These are phyloP conservation scores for Entomortierella chlamydospora DNA, from an alignment of 192 early-diverging fungal genomes.

Conservation along the genomic window DNA sequence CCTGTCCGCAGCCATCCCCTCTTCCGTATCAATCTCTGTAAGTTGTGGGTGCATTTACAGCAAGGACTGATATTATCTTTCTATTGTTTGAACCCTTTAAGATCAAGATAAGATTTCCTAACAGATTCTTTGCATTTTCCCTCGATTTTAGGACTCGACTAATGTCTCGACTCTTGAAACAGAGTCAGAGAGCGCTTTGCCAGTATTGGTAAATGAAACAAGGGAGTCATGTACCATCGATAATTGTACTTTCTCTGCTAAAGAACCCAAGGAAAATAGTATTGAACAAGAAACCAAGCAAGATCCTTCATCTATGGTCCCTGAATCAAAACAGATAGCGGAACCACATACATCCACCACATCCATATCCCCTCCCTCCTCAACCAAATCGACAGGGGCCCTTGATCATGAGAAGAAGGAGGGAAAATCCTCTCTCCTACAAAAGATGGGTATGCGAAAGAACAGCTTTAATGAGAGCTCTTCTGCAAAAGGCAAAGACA, in stretches of 20 bases:
- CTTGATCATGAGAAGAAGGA: slow-evolving; percentile 11
- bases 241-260: background rate
- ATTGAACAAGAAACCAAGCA: background rate
- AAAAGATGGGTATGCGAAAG: slow-evolving; percentile 37
- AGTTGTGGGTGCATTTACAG: background rate
- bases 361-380: background rate
- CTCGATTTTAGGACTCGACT: too few relatives aligned
- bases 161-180: too few relatives aligned
- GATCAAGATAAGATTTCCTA: too few relatives aligned
- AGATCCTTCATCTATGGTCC: background rate
- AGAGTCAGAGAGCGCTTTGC: too few relatives aligned
- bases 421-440: slow-evolving; percentile 22
- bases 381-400: background rate
- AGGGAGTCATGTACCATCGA: too few relatives aligned
- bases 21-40: background rate
- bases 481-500: background rate
- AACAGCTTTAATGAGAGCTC: slow-evolving; percentile 28
- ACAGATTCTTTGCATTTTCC: too few relatives aligned
- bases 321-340: background rate
- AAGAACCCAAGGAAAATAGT: background rate
- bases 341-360: slow-evolving; percentile 4
- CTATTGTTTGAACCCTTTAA: too few relatives aligned
- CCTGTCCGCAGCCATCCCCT: background rate
- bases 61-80: too few relatives aligned
- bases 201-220: too few relatives aligned